These are phyloP conservation scores for Oemleria cerasiformis DNA, from an alignment of 306 rosid species.

Conservation along the genomic window DNA sequence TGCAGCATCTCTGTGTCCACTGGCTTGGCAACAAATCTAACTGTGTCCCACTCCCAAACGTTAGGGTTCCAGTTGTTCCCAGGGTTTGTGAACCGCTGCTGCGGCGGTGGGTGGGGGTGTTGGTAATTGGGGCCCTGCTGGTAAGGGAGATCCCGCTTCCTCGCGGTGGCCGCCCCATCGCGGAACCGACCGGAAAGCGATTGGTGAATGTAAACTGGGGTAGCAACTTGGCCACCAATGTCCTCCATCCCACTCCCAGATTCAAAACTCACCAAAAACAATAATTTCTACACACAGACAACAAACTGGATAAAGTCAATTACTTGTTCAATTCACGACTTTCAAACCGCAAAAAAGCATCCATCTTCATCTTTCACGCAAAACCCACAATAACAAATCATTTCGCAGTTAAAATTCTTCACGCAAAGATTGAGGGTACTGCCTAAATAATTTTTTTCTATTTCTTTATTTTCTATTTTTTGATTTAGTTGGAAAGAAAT, in stretches of 20 bases:
- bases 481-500: neutral
- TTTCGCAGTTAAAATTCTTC: neutral
- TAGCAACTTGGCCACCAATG: constrained; percentile 48
- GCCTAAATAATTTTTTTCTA: neutral
- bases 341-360: neutral
- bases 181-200: constrained; percentile 31
- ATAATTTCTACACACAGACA: neutral
- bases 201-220: constrained; percentile 53
- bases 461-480: neutral
- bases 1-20: constrained; percentile 9
- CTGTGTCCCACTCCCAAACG: constrained; percentile 77
- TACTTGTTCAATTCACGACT: neutral
- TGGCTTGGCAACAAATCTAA: constrained; percentile 50
- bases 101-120: constrained; percentile 11
- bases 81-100: constrained; percentile 19
- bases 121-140: constrained; percentile 33
- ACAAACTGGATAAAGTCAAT: neutral
- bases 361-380: neutral
- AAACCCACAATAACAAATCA: neutral
- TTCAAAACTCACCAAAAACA: neutral
- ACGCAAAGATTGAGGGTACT: constrained; percentile 11
- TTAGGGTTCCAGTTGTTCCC: constrained; percentile 56
- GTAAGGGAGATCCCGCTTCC: constrained; percentile 69
- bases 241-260: constrained; percentile 63
- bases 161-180: constrained; percentile 37